Conservation (phyloP, 495 filamentous ascomycete genomes). For the Penicillium argentinense region DNA sequence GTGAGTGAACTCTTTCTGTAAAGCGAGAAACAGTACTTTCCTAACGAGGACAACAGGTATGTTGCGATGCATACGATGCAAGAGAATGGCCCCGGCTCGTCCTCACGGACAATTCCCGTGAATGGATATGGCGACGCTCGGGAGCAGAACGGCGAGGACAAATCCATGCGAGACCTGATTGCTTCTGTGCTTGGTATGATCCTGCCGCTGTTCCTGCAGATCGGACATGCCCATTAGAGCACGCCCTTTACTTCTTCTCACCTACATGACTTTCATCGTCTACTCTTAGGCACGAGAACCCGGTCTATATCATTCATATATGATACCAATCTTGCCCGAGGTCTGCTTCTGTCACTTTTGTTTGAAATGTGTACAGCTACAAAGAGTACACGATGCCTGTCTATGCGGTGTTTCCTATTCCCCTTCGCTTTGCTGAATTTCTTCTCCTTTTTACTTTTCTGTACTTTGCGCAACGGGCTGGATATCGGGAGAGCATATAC, state of each 20-base stretch:
- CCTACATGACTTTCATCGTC: not conserved
- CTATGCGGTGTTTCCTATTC: not conserved
- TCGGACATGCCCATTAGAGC: conserved; percentile 80
- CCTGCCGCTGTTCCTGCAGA: conserved; percentile 81
- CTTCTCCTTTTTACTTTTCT: conserved; percentile 7
- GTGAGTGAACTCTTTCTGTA: conserved; percentile 52
- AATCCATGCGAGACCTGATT: conserved; percentile 56
- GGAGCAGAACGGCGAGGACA: conserved; percentile 41
- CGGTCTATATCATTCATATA: not conserved
- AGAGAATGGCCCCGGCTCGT: conserved; percentile 58
- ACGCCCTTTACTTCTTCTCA: conserved; percentile 3
- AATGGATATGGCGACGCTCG: conserved; percentile 69
- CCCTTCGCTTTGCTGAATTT: not conserved
- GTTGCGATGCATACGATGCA: conserved; percentile 99
- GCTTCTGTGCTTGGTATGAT: conserved; percentile 87
- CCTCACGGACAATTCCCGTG: conserved; percentile 49
- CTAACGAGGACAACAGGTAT: conserved; percentile 58
- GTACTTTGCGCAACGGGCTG: conserved; percentile 8
- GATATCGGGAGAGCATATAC: conserved; percentile 22
- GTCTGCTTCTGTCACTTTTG: not conserved
- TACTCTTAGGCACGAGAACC: not conserved
- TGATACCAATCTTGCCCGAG: not conserved
- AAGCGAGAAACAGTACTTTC: not conserved
- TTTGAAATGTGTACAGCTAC: too few relatives aligned
- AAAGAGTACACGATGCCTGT: not conserved